phyloP scores from a whole-genome alignment of 345 rosid genomes.

The Crucihimalaya himalaica region DNA sequence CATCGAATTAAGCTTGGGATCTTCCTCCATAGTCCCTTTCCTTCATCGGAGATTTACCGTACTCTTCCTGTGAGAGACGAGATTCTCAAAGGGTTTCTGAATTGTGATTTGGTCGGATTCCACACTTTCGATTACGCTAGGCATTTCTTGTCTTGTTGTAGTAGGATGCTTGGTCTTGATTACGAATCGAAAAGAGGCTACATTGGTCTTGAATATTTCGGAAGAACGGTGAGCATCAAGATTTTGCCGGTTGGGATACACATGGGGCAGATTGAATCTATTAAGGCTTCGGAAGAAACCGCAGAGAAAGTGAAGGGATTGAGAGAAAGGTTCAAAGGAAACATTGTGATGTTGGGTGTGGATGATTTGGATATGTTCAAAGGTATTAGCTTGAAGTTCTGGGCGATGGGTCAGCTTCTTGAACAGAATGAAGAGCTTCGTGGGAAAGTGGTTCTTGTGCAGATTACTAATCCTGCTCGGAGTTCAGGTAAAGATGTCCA shows the following conservation, averaged over 20 bases:
- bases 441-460: slow-evolving; percentile 66
- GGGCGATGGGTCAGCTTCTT: slow-evolving; percentile 67
- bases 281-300: slow-evolving; percentile 46
- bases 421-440: slow-evolving; percentile 46
- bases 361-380: slow-evolving; percentile 87
- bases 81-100: slow-evolving; percentile 64
- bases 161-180: slow-evolving; percentile 78
- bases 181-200: slow-evolving; percentile 79
- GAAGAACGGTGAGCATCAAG: slow-evolving; percentile 76
- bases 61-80: slow-evolving; percentile 77
- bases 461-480: slow-evolving; percentile 81
- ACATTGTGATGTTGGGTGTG: slow-evolving; percentile 61
- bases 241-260: slow-evolving; percentile 79
- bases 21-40: slow-evolving; percentile 73
- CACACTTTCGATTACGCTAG: slow-evolving; percentile 89
- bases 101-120: slow-evolving; percentile 83
- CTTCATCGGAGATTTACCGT: slow-evolving; percentile 72
- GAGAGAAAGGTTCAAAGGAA: slow-evolving; percentile 58
- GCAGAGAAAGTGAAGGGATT: slow-evolving; percentile 53
- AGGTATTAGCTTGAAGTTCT: slow-evolving; percentile 71
- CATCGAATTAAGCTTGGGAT: slow-evolving; percentile 64
- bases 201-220: slow-evolving; percentile 80
- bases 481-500: slow-evolving; percentile 77
- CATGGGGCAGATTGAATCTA: slow-evolving; percentile 63
- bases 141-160: slow-evolving; percentile 82